Evolutionary conservation across 2,329 filamentous ascomycete species (phyloP), one percentile per base, ranked within the genome.

Genomic region (Curvularia spicifera): DNA sequence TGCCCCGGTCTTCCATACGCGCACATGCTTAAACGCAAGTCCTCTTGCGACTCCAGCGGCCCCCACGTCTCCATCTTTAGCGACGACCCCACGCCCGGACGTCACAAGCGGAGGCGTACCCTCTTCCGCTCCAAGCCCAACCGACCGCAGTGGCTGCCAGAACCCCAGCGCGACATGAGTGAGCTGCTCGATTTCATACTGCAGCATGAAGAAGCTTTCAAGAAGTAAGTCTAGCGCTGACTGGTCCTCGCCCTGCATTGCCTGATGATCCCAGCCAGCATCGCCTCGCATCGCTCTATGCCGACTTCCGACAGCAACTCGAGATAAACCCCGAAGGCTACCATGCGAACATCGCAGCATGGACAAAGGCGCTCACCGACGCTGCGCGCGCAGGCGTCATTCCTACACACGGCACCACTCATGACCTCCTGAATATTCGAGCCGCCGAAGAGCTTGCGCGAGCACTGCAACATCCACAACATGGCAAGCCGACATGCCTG

Each of bases 291-390:
- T 93, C 92, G 5, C 87, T 97, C 45, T 97, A 96, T 79, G 93
- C 92, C 47, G 93, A 97, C 75, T 96, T 97, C 72, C 83, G 87
- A 37, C 78, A 86, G 5, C 91, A 94, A 66, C 84, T 84, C 68
- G 86, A 84, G 39, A 86, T 90, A 22, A 96, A 97, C 72, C 91
- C 92, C 1, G 91, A 96, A 75, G 92, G 91, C 69, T 97, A 92
- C 79, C 80, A 83, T 20, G 91, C 92, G 43, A 97, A 97, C 74
- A 82, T 91, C 42, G 79, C 84, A 6, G 91, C 91, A 51, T 97
- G 93, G 93, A 87, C 89, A 57, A 84, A 85, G 39, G 92, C 88
- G 2, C 83, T 97, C 42, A 83, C 86, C n/a, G 82, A 85, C 51
- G 89, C 92, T 1, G 83, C 88, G 0, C 82, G 86, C 61, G 84